Conservation (phyloP, 2,329 filamentous ascomycete genomes). For the Phialemonium atrogriseum region DNA sequence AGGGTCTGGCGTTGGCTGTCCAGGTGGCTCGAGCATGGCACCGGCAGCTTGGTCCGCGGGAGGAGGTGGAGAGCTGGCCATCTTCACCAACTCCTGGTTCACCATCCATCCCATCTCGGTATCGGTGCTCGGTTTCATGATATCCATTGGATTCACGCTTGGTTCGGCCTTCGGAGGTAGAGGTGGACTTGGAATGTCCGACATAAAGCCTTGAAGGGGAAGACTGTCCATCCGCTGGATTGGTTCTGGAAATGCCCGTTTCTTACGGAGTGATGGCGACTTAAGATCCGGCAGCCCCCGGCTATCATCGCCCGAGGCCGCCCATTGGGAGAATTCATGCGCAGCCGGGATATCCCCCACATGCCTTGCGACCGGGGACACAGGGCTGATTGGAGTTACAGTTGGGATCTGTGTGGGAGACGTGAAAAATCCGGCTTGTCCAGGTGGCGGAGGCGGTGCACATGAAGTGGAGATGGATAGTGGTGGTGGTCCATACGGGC, state of each 20-base stretch:
- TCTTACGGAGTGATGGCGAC: constrained; percentile 5
- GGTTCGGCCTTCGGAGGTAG: constrained; percentile 11
- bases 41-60: constrained; percentile 5
- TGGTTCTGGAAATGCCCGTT: constrained; percentile 5
- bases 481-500: constrained; percentile 10
- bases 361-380: neutral
- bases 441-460: neutral
- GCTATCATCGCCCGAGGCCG: too few species aligned
- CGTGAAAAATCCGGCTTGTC: neutral
- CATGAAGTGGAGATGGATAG: constrained; percentile 2
- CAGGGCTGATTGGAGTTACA: neutral
- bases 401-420: neutral
- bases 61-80: constrained; percentile 21
- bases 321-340: too few species aligned
- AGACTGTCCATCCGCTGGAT: constrained; percentile 16
- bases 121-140: constrained; percentile 36
- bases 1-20: constrained; percentile 7
- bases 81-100: constrained; percentile 25
- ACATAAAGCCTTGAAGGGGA: constrained; percentile 14
- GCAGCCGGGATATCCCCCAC: too few species aligned
- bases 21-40: neutral
- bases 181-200: constrained; percentile 15
- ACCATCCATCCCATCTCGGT: constrained; percentile 24
- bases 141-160: constrained; percentile 45
- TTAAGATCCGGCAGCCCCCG: too few species aligned